A percentile compares a stretch with the other conserved stretches of the same genome.
Conservation (phyloP, 257 asterid genomes). For the Cruciata laevipes region DNA sequence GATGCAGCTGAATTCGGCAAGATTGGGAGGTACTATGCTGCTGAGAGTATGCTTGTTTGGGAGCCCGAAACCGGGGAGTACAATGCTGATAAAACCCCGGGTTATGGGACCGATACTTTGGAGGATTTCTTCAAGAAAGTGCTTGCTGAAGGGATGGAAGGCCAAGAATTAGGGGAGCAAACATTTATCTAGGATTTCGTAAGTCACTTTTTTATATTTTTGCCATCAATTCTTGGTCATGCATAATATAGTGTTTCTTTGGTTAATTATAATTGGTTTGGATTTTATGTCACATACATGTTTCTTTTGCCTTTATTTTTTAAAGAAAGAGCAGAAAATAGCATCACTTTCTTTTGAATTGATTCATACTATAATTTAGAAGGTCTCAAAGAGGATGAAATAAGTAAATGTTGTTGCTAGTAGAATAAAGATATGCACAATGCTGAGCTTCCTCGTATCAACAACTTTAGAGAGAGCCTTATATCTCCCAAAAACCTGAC, state of each 20-base stretch:
- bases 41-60: conserved; percentile 84
- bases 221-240: neutral
- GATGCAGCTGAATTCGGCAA: conserved; percentile 94
- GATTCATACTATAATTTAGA: too few species aligned
- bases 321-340: too few species aligned
- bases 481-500: too few species aligned
- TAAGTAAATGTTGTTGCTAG: too few species aligned
- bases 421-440: too few species aligned
- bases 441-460: too few species aligned
- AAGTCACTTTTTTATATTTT: neutral
- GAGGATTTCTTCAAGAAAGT: conserved; percentile 82
- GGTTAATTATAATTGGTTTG: neutral
- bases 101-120: conserved; percentile 79
- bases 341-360: too few species aligned
- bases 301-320: neutral
- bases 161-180: conserved; percentile 94
- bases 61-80: conserved; percentile 69
- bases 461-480: too few species aligned
- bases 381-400: too few species aligned
- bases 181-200: conserved; percentile 41
- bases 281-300: neutral
- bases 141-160: conserved; percentile 75
- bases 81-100: conserved; percentile 76
- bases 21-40: conserved; percentile 96
- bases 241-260: neutral